A percentile compares a stretch with the other conserved stretches of the same genome.
phyloP scores from a whole-genome alignment of 306 rosid genomes.

The Glycine latifolia region DNA sequence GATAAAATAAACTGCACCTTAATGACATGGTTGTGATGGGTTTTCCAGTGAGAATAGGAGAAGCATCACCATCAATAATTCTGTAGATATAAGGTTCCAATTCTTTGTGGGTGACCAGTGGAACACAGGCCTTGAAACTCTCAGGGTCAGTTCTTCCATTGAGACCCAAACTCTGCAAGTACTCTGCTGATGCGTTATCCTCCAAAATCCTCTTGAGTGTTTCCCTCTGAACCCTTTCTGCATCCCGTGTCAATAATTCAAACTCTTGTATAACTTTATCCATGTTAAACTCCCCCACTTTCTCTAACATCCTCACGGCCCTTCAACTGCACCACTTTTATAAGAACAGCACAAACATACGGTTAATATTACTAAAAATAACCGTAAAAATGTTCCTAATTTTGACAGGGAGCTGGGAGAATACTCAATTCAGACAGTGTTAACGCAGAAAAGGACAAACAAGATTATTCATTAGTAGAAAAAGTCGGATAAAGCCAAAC shows the following conservation, averaged over 20 bases:
- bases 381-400: background rate
- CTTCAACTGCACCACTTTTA: background rate
- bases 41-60: conserved; percentile 85
- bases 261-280: conserved; percentile 76
- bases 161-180: conserved; percentile 73
- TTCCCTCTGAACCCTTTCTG: conserved; percentile 78
- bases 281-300: conserved; percentile 67
- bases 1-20: conserved; percentile 51
- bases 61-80: conserved; percentile 76
- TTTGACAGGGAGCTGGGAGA: background rate
- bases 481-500: background rate
- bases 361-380: background rate
- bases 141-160: conserved; percentile 85
- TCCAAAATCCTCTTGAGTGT: conserved; percentile 77
- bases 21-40: conserved; percentile 82
- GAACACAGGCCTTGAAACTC: conserved; percentile 85
- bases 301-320: conserved; percentile 72
- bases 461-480: background rate
- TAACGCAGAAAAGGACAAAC: conserved; percentile 43
- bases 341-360: background rate
- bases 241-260: conserved; percentile 71
- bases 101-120: conserved; percentile 77
- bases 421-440: conserved; percentile 28
- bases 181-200: conserved; percentile 79
- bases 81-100: conserved; percentile 73